A percentile compares a stretch with the other conserved stretches of the same genome.
These are phyloP conservation scores for Sporothrix globosa DNA, from an alignment of 2,329 filamentous ascomycete species.

Conservation along the genomic window DNA sequence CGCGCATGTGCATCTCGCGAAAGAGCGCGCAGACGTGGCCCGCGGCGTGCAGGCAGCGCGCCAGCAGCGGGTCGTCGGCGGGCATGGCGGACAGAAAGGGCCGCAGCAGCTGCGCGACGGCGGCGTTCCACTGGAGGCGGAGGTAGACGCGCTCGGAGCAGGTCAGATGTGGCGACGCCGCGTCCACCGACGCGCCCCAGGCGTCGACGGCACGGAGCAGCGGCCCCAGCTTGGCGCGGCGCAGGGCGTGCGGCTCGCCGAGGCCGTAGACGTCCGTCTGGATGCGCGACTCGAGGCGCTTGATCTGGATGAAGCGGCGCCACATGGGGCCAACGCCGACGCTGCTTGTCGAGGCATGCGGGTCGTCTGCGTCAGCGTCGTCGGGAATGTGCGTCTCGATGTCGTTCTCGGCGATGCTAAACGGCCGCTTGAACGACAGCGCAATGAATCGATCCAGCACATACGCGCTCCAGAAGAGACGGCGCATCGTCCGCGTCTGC, in stretches of 20 bases:
- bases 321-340: slow-evolving; percentile 10
- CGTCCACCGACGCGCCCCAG: slow-evolving; percentile 41
- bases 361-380: background rate
- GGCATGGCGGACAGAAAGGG: slow-evolving; percentile 53
- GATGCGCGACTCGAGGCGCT: slow-evolving; percentile 53
- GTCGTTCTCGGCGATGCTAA: slow-evolving; percentile 53
- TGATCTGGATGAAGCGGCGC: slow-evolving; percentile 48
- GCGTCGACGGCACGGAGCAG: slow-evolving; percentile 52
- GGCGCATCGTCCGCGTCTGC: slow-evolving; percentile 38
- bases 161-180: background rate
- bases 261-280: slow-evolving; percentile 56
- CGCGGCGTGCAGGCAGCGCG: slow-evolving; percentile 48
- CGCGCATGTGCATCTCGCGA: slow-evolving; percentile 47
- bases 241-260: slow-evolving; percentile 49
- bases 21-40: slow-evolving; percentile 49
- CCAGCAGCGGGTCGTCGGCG: slow-evolving; percentile 51
- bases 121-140: slow-evolving; percentile 54
- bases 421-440: slow-evolving; percentile 54
- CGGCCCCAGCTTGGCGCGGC: slow-evolving; percentile 51
- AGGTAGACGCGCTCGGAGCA: slow-evolving; percentile 44
- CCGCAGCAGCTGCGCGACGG: slow-evolving; percentile 55
- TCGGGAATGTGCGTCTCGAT: slow-evolving; percentile 49
- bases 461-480: slow-evolving; percentile 58
- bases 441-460: slow-evolving; percentile 55
- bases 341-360: too few relatives aligned